phyloP scores from a whole-genome alignment of 306 rosid genomes.

The Prunus armeniaca region DNA sequence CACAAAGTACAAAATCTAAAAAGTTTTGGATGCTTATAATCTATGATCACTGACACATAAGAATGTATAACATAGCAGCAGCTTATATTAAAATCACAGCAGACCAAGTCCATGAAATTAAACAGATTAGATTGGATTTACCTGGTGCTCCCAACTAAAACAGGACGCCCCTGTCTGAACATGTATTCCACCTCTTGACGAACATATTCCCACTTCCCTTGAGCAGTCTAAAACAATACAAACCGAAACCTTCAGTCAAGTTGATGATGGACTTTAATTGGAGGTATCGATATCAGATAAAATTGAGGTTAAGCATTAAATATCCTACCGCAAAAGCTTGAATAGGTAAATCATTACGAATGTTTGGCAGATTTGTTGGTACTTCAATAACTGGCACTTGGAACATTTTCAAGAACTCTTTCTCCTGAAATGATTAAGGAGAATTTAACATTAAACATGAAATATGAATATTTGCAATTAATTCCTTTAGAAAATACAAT shows the following conservation, averaged over 20 bases:
- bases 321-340: constrained; percentile 93
- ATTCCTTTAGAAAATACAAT: constrained; percentile 17
- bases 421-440: constrained; percentile 62
- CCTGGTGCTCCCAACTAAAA: constrained; percentile 98
- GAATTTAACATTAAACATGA: constrained; percentile 19
- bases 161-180: constrained; percentile 91
- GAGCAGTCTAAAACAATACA: constrained; percentile 65
- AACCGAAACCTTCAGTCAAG: constrained; percentile 22
- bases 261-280: constrained; percentile 5
- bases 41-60: background rate
- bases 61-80: background rate
- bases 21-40: background rate
- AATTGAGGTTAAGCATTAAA: constrained; percentile 13
- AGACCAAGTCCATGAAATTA: constrained; percentile 1
- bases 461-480: constrained; percentile 17
- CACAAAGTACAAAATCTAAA: constrained; percentile 1
- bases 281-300: constrained; percentile 11
- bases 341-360: constrained; percentile 88
- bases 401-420: constrained; percentile 95
- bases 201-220: constrained; percentile 94
- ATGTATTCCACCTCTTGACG: constrained; percentile 87
- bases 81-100: background rate
- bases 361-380: constrained; percentile 89
- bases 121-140: constrained; percentile 17
- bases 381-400: constrained; percentile 92